phyloP scores from a whole-genome alignment of 169 alveolate species.

The Plasmodium falciparum region DNA sequence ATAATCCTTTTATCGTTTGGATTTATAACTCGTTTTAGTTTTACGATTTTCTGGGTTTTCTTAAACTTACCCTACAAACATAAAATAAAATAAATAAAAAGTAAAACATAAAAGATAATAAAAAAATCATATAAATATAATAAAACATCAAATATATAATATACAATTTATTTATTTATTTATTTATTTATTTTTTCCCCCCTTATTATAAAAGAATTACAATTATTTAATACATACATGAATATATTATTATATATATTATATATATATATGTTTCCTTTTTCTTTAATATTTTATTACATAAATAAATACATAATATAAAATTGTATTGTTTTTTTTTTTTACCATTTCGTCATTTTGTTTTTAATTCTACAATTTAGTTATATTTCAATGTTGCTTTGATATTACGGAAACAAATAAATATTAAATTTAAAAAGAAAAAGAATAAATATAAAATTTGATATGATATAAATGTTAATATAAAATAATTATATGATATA shows the following conservation, averaged over 20 bases:
- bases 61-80: constrained; percentile 79
- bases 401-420: too few relatives aligned
- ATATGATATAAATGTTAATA: too few relatives aligned
- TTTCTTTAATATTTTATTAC: background rate
- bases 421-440: too few relatives aligned
- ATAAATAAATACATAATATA: background rate
- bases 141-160: too few relatives aligned
- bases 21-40: constrained; percentile 80
- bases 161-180: too few relatives aligned
- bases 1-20: constrained; percentile 82
- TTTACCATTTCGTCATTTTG: constrained; percentile 21
- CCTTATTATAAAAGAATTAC: too few relatives aligned
- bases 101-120: background rate
- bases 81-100: background rate
- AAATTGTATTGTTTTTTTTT: background rate
- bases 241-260: constrained; percentile 14
- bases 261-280: background rate
- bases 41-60: constrained; percentile 81
- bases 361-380: too few relatives aligned
- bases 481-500: too few relatives aligned
- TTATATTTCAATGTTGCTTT: too few relatives aligned
- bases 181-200: too few relatives aligned
- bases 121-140: background rate
- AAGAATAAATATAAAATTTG: too few relatives aligned
- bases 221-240: background rate